phyloP scores from a whole-genome alignment of 2,329 filamentous ascomycete genomes.

The Epicoccum nigrum region DNA sequence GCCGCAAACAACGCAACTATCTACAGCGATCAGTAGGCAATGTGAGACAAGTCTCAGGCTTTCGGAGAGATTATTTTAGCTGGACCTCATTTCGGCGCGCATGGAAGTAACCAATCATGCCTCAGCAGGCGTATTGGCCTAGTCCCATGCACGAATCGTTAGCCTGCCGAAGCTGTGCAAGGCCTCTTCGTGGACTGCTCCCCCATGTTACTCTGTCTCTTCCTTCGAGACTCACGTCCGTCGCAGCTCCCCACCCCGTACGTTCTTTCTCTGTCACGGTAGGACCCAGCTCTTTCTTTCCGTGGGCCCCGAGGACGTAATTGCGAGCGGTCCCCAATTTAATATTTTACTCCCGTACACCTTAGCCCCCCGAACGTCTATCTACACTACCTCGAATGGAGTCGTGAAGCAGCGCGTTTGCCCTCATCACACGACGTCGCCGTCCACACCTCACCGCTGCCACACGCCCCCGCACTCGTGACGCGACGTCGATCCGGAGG shows the following conservation, averaged over 20 bases:
- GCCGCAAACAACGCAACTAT: slow-evolving; percentile 11
- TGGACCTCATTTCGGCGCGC: slow-evolving; percentile 35
- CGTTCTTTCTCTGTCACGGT: slow-evolving; percentile 44
- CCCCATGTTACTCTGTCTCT: slow-evolving; percentile 38
- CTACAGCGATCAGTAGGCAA: slow-evolving; percentile 10
- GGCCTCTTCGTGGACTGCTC: slow-evolving; percentile 22
- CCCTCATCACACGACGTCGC: slow-evolving; percentile 27
- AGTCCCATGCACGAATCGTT: slow-evolving; percentile 23
- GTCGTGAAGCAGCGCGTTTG: slow-evolving; percentile 40
- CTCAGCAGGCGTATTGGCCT: slow-evolving; percentile 15
- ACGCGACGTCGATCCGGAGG: slow-evolving; percentile 10
- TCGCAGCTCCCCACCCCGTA: slow-evolving; percentile 47
- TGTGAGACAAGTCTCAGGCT: slow-evolving; percentile 23
- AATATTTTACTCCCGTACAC: slow-evolving; percentile 23
- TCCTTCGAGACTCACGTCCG: slow-evolving; percentile 36
- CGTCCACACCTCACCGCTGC: slow-evolving; percentile 21
- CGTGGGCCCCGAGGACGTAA: slow-evolving; percentile 28
- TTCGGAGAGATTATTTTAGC: slow-evolving; percentile 37
- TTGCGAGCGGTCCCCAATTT: slow-evolving; percentile 24
- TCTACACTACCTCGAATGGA: slow-evolving; percentile 37
- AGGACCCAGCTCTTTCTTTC: slow-evolving; percentile 33
- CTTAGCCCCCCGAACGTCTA: slow-evolving; percentile 8
- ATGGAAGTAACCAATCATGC: slow-evolving; percentile 34
- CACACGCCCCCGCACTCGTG: slow-evolving; percentile 19
- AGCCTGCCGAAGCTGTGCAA: slow-evolving; percentile 18